Conservation (phyloP, 2,329 filamentous ascomycete genomes). For the Dothidotthia symphoricarpi region DNA sequence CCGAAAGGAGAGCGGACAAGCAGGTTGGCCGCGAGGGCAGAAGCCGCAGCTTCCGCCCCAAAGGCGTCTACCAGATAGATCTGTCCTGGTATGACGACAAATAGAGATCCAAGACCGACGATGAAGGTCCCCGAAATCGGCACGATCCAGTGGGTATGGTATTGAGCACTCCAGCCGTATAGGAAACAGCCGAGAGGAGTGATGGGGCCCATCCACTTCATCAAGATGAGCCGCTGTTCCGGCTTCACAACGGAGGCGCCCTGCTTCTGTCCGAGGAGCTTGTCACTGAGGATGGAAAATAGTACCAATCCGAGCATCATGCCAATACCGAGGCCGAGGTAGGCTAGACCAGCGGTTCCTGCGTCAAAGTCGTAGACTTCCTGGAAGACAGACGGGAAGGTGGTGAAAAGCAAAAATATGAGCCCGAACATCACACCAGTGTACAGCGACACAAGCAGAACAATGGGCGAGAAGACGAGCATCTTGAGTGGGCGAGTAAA, state of each 20-base stretch:
- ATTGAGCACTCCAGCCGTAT: conserved; percentile 51
- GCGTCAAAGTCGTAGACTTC: conserved; percentile 32
- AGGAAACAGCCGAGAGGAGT: conserved; percentile 6
- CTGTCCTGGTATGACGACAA: conserved; percentile 35
- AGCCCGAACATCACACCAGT: conserved; percentile 38
- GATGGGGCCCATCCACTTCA: background rate
- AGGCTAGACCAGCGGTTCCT: conserved; percentile 37
- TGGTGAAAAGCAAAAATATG: conserved; percentile 41
- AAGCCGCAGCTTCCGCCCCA: conserved; percentile 37
- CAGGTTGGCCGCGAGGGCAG: conserved; percentile 36
- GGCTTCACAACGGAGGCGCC: no score
- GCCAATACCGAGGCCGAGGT: conserved; percentile 37
- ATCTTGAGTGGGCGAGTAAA: conserved; percentile 38
- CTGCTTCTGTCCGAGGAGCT: no score
- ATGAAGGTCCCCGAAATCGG: conserved; percentile 43
- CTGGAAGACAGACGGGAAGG: conserved; percentile 36
- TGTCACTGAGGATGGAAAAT: no score
- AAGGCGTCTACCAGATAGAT: conserved; percentile 43
- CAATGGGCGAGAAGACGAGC: conserved; percentile 34
- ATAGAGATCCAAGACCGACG: conserved; percentile 39
- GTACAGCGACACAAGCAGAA: conserved; percentile 36
- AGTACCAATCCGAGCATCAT: conserved; percentile 35
- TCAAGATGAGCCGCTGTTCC: conserved; percentile 10
- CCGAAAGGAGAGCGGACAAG: conserved; percentile 36
- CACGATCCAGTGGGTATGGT: conserved; percentile 49